phyloP scores from a whole-genome alignment of 2,329 filamentous ascomycete species.

The Calonectria pseudoturangicola region DNA sequence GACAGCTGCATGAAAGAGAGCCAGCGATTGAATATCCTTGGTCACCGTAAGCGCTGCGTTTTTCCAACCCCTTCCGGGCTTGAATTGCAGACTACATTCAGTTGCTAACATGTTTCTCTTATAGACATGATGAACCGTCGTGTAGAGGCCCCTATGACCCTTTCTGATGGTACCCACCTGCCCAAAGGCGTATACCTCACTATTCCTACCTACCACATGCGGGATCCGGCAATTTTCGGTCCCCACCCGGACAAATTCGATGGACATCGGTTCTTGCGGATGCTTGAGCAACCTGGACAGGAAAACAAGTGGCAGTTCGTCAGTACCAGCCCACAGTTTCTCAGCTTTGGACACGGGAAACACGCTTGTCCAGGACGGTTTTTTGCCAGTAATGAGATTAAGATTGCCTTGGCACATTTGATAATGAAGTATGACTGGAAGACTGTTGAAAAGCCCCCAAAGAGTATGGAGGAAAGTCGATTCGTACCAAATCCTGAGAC shows the following conservation, averaged over 20 bases:
- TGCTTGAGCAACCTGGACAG: background rate
- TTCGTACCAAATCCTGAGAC: background rate
- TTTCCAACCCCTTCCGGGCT: too few relatives aligned
- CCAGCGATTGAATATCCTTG: background rate
- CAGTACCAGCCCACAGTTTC: background rate
- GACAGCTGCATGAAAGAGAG: background rate
- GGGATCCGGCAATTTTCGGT: background rate
- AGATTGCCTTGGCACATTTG: background rate
- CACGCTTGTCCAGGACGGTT: background rate
- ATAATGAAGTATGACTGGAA: background rate
- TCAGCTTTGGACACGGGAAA: background rate
- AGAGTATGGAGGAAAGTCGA: background rate
- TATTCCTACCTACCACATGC: background rate
- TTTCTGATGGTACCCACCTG: background rate
- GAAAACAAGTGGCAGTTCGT: slow-evolving; percentile 1
- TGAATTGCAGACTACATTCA: background rate
- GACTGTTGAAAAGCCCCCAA: background rate
- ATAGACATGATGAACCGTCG: background rate
- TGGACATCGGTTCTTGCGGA: background rate
- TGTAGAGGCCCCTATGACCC: background rate
- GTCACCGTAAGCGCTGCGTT: background rate
- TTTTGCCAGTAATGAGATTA: background rate
- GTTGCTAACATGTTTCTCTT: background rate
- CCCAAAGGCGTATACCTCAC: background rate
- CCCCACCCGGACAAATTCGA: background rate